A percentile compares a stretch with the other conserved stretches of the same genome.
These are phyloP conservation scores for Melanogaster broomeanus DNA, from an alignment of 768 basidiomycete genomes.

Conservation along the genomic window DNA sequence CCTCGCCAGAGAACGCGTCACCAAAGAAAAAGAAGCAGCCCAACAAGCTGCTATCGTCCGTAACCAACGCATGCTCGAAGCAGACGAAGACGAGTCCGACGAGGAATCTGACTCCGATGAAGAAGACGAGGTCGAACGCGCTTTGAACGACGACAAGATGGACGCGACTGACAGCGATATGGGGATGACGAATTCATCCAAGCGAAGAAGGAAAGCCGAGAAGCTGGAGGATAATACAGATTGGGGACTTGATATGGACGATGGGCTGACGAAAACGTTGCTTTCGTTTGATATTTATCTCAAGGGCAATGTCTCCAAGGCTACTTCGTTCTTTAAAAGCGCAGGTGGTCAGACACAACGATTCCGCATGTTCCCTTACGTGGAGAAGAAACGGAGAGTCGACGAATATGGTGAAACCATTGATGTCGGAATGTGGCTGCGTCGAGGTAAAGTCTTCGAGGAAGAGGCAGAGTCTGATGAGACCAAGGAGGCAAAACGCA, in stretches of 20 bases:
- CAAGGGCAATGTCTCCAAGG: slow-evolving; percentile 91
- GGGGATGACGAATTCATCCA: slow-evolving; percentile 17
- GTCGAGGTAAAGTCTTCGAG: slow-evolving; percentile 88
- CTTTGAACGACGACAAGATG: slow-evolving; percentile 52
- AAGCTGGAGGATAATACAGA: slow-evolving; percentile 55
- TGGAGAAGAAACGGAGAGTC: slow-evolving; percentile 88
- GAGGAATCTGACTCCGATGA: slow-evolving; percentile 66
- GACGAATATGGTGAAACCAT: slow-evolving; percentile 96
- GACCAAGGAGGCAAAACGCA: slow-evolving; percentile 66
- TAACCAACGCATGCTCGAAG: slow-evolving; percentile 88
- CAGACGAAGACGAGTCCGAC: slow-evolving; percentile 87
- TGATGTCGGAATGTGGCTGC: slow-evolving; percentile 94
- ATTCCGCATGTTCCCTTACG: slow-evolving; percentile 96
- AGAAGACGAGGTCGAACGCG: slow-evolving; percentile 56
- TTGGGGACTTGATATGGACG: slow-evolving; percentile 77
- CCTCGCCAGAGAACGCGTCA: slow-evolving; percentile 71
- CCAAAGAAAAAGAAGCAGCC: slow-evolving; percentile 82
- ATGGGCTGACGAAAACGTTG: slow-evolving; percentile 68
- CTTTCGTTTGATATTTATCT: slow-evolving; percentile 96
- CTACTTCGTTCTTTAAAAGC: slow-evolving; percentile 86
- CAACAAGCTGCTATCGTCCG: slow-evolving; percentile 83
- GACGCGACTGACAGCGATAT: slow-evolving; percentile 41
- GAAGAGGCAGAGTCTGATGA: slow-evolving; percentile 88
- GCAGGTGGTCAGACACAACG: slow-evolving; percentile 70
- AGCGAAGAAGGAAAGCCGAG: slow-evolving; percentile 44